Base-by-base conservation (phyloP, 768 basidiomycete species). In the Antrodiella citrinella region DNA sequence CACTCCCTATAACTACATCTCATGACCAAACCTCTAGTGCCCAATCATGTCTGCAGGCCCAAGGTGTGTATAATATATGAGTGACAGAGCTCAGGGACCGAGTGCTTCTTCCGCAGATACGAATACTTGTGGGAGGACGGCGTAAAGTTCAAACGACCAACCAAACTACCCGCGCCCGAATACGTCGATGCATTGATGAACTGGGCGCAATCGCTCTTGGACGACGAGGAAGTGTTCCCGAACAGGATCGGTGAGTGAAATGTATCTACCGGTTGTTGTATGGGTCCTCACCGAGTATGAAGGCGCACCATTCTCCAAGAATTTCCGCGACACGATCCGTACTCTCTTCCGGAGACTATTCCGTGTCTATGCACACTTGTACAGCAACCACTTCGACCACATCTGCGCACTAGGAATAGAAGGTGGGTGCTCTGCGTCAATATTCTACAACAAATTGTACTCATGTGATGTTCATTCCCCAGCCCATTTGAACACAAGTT, bases 141-240 rank as follows among this genome's bases (percentile, higher is more conserved):
- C 11, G 74, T 80, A 45, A 87, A 80, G 58, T 94, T 84, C 74
- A 91, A 84, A 69, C 81, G 79, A 39, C 91, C 91, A 13, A 90
- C 91, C n/a, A 95, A 93, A 65, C 77, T 95, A n/a, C 78, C 90
- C 1, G 92, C 91, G 2, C 91, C 92, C 0, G 92, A 94, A 53
- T 99, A 99, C 62, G 94, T 98, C 39, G 96, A 99, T 61, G 88
- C 90, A 9, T 73, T 99, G 49, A 99, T 99, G 96, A 96, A 93
- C 65, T 99, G 96, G 96, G 85, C 91, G 4, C 96, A 99, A 65
- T 77, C 75, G 48, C 73, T 95, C 48, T 73, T 99, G 22, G 96
- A 99, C 64, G 93, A 98, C 64, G 93, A 94, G 61, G 74, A 73
- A 13, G 69, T 92, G 48, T 99, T 99, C 65, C 96, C 96, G 2